phyloP scores from a whole-genome alignment of 345 rosid species.

The Bretschneidera sinensis region DNA sequence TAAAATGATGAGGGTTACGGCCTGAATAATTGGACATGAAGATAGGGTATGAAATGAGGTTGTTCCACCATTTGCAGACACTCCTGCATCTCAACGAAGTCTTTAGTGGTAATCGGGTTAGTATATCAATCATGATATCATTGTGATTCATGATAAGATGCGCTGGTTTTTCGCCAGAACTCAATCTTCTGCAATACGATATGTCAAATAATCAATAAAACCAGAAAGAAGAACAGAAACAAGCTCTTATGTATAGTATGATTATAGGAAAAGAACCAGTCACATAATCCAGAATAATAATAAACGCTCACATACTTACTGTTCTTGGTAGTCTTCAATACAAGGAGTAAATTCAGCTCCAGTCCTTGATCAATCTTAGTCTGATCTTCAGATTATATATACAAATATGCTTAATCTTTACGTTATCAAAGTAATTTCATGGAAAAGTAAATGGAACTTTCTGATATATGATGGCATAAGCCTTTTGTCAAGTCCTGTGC shows the following conservation, averaged over 20 bases:
- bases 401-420: no score
- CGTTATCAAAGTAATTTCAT: no score
- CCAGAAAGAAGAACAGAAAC: neutral
- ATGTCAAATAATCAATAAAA: neutral
- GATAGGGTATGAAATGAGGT: constrained; percentile 17
- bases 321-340: no score
- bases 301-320: no score
- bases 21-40: constrained; percentile 14
- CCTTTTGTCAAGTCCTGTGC: no score
- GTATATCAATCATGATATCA: constrained; percentile 6
- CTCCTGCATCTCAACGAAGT: constrained; percentile 20
- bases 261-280: neutral
- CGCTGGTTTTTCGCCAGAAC: neutral
- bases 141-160: neutral
- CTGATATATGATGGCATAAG: no score
- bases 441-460: no score
- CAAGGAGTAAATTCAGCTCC: neutral
- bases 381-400: no score
- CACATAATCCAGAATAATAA: no score
- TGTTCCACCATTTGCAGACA: constrained; percentile 27
- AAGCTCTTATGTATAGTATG: no score
- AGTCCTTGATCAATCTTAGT: neutral
- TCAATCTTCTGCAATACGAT: constrained; percentile 5
- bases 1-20: constrained; percentile 9
- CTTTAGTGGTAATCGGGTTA: constrained; percentile 18